These are phyloP conservation scores for Meyerozyma carpophila DNA, from an alignment of 1,139 yeast species.

Conservation along the genomic window DNA sequence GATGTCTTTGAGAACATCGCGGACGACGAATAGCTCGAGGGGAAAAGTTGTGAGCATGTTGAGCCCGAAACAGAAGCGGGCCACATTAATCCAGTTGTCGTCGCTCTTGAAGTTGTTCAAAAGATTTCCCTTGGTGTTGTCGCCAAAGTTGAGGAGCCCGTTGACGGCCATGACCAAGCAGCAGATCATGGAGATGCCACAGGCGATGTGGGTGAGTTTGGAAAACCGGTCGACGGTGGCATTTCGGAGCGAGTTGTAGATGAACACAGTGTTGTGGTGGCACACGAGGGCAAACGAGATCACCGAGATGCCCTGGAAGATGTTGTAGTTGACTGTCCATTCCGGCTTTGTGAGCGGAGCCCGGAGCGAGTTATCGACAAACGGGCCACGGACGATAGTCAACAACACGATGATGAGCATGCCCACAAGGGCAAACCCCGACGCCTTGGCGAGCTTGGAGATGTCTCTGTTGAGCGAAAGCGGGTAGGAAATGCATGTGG, in stretches of 20 bases:
- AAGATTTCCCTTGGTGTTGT: constrained; percentile 78
- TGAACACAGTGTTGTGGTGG: constrained; percentile 88
- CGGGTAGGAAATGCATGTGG: constrained; percentile 75
- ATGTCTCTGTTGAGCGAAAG: constrained; percentile 76
- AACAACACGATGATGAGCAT: constrained; percentile 75
- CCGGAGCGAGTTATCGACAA: constrained; percentile 40
- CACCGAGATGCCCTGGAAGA: constrained; percentile 87
- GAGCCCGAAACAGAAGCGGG: constrained; percentile 86
- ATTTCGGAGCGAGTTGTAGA: constrained; percentile 72
- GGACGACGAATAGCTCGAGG: constrained; percentile 78
- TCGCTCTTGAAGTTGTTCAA: constrained; percentile 77
- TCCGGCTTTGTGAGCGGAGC: constrained; percentile 42
- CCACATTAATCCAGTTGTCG: constrained; percentile 72
- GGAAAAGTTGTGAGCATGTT: constrained; percentile 95
- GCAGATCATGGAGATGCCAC: constrained; percentile 73
- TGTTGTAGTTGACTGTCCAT: constrained; percentile 55
- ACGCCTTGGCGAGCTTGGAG: constrained; percentile 81
- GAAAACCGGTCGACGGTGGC: constrained; percentile 76
- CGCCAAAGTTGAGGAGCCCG: constrained; percentile 74
- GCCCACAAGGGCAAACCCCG: constrained; percentile 79
- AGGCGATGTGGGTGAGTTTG: constrained; percentile 76
- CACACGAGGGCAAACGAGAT: constrained; percentile 93
- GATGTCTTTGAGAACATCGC: constrained; percentile 76
- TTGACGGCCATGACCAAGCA: constrained; percentile 76
- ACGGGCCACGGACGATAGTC: constrained; percentile 72